Base-by-base conservation (phyloP, 257 asterid species). In the Solanum pimpinellifolium region DNA sequence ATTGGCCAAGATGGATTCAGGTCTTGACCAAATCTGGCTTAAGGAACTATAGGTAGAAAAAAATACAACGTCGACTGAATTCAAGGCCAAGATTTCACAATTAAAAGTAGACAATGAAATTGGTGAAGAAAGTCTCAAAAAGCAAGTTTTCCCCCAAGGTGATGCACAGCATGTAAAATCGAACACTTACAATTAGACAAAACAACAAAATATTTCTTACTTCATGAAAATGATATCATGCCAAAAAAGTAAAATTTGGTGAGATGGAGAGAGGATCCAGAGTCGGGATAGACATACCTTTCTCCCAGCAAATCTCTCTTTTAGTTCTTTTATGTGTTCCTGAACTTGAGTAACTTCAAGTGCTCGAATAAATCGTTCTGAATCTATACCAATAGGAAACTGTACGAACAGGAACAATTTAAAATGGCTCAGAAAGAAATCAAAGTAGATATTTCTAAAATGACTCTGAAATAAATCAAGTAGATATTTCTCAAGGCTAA, bases 381-480 rank as follows among this genome's bases (percentile, higher is more conserved):
- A 94, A 92, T 96, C 99, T 91, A 96, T 96, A 83, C 99, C 99
- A 86, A 96, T 96, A 3, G 99, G 99, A 83, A 96, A 96, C 99
- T 96, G 89, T 37, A 90, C 41, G 89, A 87, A 83, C 74, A 88
- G 86, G 81, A 86, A 41, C 86, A 83, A 87, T 37, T 29, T 60
- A 68, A 86, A 87, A 86, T 77, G 73, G n/a, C 44, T 85, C 60
- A 86, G 47, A 81, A 37, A 15, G 52, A 81, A 60, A 65, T 78
- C 59, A 60, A 60, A 76, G 44, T 27, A 42, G 52, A 31, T 59
- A 25, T 83, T 25, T 75, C 20, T 42, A 60, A 86, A 88, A 87
- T 76, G 72, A 25, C 65, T 82, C 44, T 82, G 46, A 84, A 35
- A 16, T n/a, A 49, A 85, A 62, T 80, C 49, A 73, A 78, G 47